phyloP scores from a whole-genome alignment of 2,329 filamentous ascomycete species.

The Stromatinia cepivora region DNA sequence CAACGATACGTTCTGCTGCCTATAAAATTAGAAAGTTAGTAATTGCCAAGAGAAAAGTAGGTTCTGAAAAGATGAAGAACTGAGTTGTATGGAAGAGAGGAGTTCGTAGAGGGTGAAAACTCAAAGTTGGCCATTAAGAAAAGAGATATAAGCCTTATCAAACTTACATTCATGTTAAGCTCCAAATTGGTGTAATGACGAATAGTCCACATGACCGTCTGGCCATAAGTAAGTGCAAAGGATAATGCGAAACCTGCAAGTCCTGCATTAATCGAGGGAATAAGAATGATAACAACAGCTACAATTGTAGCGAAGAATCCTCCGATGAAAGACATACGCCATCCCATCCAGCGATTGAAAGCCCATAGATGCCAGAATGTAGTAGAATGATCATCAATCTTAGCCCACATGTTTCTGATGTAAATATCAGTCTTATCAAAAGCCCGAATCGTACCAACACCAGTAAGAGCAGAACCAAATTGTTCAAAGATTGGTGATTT shows the following conservation, averaged over 20 bases:
- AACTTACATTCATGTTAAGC: constrained; percentile 69
- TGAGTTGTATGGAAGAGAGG: background rate
- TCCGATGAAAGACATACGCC: constrained; percentile 69
- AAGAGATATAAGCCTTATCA: background rate
- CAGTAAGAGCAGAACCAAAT: constrained; percentile 70
- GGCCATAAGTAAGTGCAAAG: constrained; percentile 70
- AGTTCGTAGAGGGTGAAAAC: too few relatives aligned
- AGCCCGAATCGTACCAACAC: constrained; percentile 73
- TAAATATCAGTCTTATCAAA: constrained; percentile 70
- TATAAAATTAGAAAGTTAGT: background rate
- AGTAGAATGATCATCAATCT: constrained; percentile 67
- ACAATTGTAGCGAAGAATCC: constrained; percentile 67
- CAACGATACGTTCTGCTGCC: constrained; percentile 67
- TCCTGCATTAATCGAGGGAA: constrained; percentile 63
- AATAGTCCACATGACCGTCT: constrained; percentile 64
- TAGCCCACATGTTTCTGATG: constrained; percentile 66
- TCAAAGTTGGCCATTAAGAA: background rate
- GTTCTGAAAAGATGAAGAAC: background rate
- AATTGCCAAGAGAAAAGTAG: background rate
- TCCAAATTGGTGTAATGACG: constrained; percentile 70
- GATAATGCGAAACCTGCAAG: constrained; percentile 74
- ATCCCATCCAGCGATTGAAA: constrained; percentile 75
- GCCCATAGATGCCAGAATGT: constrained; percentile 69
- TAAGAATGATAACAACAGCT: constrained; percentile 62
- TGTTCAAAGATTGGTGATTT: constrained; percentile 81